Evolutionary conservation across 805 yeast species (phyloP).

Genomic region (Cyberlindnera veronae): DNA sequence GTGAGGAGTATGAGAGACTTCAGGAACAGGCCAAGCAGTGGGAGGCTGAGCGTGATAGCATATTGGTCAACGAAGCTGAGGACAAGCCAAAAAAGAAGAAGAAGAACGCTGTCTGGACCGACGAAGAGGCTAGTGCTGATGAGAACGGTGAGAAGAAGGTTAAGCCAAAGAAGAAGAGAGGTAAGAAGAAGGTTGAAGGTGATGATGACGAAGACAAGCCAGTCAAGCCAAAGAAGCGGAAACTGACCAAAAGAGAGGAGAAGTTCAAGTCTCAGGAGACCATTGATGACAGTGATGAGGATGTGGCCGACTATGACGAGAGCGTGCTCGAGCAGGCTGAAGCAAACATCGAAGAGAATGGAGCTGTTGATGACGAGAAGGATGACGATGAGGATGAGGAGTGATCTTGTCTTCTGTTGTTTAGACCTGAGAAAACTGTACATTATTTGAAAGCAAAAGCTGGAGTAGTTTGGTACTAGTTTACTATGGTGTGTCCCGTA

Average conservation of each 20-base stretch:
- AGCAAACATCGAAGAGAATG: conserved; percentile 19
- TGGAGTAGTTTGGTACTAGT: too few relatives aligned
- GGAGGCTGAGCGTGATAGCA: conserved; percentile 48
- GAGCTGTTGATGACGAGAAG: conserved; percentile 10
- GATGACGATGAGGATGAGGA: conserved; percentile 12
- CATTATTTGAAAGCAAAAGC: too few relatives aligned
- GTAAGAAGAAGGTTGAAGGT: conserved; percentile 27
- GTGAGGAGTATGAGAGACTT: conserved; percentile 44
- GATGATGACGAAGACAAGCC: conserved; percentile 22
- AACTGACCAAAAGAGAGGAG: conserved; percentile 15
- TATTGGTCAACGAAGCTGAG: conserved; percentile 34
- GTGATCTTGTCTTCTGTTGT: too few relatives aligned
- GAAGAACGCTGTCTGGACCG: conserved; percentile 44
- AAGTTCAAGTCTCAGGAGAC: conserved; percentile 35
- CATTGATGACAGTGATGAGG: conserved; percentile 44
- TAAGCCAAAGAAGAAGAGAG: conserved; percentile 23
- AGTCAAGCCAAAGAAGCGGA: conserved; percentile 24
- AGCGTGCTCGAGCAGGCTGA: conserved; percentile 22
- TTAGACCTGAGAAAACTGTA: too few relatives aligned
- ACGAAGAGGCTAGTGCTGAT: conserved; percentile 38
- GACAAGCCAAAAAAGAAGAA: conserved; percentile 34
- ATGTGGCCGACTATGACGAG: conserved; percentile 24
- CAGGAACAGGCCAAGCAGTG: conserved; percentile 58
- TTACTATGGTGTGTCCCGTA: too few relatives aligned
- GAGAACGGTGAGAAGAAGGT: conserved; percentile 18